A percentile compares a stretch with the other conserved stretches of the same genome.
These are phyloP conservation scores for Cladosporium sp. DNA, from an alignment of 2,329 filamentous ascomycete species.

Conservation along the genomic window DNA sequence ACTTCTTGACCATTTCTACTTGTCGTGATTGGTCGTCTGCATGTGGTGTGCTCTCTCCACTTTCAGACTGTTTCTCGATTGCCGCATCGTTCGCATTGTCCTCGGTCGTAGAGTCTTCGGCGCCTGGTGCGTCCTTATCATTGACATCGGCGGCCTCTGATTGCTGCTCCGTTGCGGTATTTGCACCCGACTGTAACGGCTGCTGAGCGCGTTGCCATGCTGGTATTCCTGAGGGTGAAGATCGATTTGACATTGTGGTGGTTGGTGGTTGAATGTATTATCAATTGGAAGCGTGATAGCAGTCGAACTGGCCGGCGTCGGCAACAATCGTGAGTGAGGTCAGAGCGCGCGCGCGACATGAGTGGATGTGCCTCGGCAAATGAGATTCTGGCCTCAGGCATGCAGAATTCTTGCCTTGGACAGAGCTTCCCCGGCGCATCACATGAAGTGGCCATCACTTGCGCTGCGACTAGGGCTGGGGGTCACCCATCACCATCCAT, in stretches of 20 bases:
- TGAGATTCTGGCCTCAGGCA: slow-evolving; percentile 1
- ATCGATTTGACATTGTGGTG: slow-evolving; percentile 21
- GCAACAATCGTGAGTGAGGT: slow-evolving; percentile 10
- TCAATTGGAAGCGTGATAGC: background rate
- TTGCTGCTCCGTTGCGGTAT: background rate
- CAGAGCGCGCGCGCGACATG: background rate
- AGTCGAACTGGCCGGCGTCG: background rate
- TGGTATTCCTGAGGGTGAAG: slow-evolving; percentile 22
- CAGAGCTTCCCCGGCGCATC: no score
- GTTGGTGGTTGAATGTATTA: no score
- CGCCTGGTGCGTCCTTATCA: slow-evolving; percentile 3
- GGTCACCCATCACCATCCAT: background rate
- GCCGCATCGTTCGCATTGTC: background rate
- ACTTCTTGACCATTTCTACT: slow-evolving; percentile 67
- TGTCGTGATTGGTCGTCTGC: slow-evolving; percentile 19
- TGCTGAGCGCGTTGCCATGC: slow-evolving; percentile 31
- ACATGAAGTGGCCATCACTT: no score
- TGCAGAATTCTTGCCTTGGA: background rate
- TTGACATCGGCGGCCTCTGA: slow-evolving; percentile 6
- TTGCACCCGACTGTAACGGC: background rate
- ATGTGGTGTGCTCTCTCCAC: background rate
- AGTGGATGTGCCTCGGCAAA: slow-evolving; percentile 9
- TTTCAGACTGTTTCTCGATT: background rate
- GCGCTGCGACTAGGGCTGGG: no score
- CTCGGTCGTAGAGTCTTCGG: slow-evolving; percentile 4